Conservation (phyloP, 2,329 filamentous ascomycete species). For the Tympanopsis confertula region DNA sequence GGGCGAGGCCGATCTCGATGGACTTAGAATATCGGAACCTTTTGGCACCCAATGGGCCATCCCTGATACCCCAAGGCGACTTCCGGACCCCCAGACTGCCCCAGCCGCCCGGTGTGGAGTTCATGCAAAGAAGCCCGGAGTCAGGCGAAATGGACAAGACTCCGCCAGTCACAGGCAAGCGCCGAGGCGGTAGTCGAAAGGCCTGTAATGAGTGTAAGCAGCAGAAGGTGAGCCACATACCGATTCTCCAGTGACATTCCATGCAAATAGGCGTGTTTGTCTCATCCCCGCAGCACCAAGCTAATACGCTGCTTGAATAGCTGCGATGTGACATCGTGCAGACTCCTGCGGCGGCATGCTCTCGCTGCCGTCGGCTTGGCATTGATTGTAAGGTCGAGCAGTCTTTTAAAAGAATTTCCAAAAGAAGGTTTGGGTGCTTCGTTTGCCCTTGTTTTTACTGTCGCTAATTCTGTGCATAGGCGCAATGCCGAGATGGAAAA, state of each 20-base stretch:
- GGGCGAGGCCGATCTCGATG: conserved; percentile 17
- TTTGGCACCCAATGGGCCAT: conserved; percentile 18
- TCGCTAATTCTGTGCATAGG: neutral
- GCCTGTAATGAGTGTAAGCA: conserved; percentile 1
- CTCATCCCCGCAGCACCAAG: too few species aligned
- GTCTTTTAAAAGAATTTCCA: neutral
- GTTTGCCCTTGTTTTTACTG: neutral
- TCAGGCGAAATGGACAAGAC: neutral
- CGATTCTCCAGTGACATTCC: too few species aligned
- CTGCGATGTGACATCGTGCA: conserved; percentile 1
- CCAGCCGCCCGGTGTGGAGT: neutral
- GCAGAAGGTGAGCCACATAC: conserved; percentile 1
- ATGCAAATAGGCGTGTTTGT: too few species aligned
- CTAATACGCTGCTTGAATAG: neutral
- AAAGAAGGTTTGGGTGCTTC: conserved; percentile 12
- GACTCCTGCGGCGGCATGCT: neutral
- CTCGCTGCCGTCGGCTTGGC: neutral
- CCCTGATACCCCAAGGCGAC: conserved; percentile 15
- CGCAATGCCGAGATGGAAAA: conserved; percentile 1
- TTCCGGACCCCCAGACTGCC: conserved; percentile 5
- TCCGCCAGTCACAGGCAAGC: neutral
- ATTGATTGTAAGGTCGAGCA: conserved; percentile 1
- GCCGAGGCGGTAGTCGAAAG: conserved; percentile 15
- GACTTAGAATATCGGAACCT: conserved; percentile 16
- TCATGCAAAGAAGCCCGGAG: neutral